Conservation (phyloP, 139 green algal genomes). For the Chlorella sorokiniana region DNA sequence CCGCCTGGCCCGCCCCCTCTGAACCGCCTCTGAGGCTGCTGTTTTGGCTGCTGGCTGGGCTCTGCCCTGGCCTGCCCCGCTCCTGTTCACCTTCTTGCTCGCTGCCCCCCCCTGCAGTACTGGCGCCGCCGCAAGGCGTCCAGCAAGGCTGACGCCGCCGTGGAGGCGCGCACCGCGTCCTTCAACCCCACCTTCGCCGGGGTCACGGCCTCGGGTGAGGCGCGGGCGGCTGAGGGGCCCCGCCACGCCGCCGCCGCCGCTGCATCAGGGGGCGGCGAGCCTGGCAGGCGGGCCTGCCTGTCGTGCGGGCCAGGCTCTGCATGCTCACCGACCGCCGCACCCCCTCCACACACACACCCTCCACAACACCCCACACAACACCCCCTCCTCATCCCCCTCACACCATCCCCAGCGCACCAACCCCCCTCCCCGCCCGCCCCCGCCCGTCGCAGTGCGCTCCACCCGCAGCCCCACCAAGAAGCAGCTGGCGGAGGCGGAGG, state of each 20-base stretch:
- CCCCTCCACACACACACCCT: too few species aligned
- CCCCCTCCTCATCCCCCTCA: not conserved
- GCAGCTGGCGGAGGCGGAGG: not conserved
- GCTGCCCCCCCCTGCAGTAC: not conserved
- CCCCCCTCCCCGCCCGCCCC: not conserved
- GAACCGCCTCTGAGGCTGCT: too few species aligned
- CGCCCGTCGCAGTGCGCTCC: not conserved
- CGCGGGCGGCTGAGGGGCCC: not conserved
- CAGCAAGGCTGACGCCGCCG: not conserved
- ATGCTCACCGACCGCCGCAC: slow-evolving; percentile 4
- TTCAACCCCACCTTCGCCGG: slow-evolving; percentile 7
- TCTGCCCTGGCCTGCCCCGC: too few species aligned
- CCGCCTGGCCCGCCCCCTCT: too few species aligned
- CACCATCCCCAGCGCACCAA: not conserved
- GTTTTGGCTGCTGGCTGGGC: too few species aligned
- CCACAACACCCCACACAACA: not conserved
- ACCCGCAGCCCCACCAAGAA: slow-evolving; percentile 27
- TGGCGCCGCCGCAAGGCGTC: not conserved
- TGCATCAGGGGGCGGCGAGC: too few species aligned
- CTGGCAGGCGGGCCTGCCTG: too few species aligned
- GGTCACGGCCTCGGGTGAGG: too few species aligned
- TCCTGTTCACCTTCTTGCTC: too few species aligned
- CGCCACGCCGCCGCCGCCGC: not conserved
- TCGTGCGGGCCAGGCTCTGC: too few species aligned
- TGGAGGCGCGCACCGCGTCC: too few species aligned